A percentile compares a stretch with the other conserved stretches of the same genome.
These are phyloP conservation scores for Lactarius pseudohatsudake DNA, from an alignment of 768 basidiomycete species.

Conservation along the genomic window DNA sequence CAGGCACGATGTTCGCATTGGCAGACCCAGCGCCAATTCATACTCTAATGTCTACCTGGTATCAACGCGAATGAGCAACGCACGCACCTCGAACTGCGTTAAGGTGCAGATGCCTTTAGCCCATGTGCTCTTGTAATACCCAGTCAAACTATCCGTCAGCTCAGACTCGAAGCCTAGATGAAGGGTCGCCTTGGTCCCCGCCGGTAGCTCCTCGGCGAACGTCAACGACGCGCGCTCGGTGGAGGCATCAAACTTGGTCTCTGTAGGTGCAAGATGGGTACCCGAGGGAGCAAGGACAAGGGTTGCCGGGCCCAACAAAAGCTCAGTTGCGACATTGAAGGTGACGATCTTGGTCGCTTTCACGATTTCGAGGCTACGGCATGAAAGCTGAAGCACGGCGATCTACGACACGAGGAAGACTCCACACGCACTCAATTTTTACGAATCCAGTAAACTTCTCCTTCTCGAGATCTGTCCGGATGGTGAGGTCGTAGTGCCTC, in stretches of 20 bases:
- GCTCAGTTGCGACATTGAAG: slow-evolving; percentile 58
- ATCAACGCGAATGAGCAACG: not conserved
- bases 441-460: slow-evolving; percentile 76
- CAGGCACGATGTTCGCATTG: not conserved
- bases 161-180: slow-evolving; percentile 65
- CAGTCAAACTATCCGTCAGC: slow-evolving; percentile 72
- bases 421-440: slow-evolving; percentile 56
- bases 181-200: slow-evolving; percentile 68
- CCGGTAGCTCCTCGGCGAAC: slow-evolving; percentile 58
- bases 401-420: not conserved
- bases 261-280: slow-evolving; percentile 43
- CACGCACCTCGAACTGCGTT: slow-evolving; percentile 81
- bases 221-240: slow-evolving; percentile 64
- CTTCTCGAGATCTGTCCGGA: slow-evolving; percentile 78
- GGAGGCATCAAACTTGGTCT: slow-evolving; percentile 53
- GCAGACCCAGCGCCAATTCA: not conserved
- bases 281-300: slow-evolving; percentile 54
- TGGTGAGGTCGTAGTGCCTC: slow-evolving; percentile 72
- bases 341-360: slow-evolving; percentile 59
- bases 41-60: not conserved
- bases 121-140: slow-evolving; percentile 77
- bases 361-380: slow-evolving; percentile 58
- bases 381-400: not conserved
- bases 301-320: slow-evolving; percentile 57
- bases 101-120: slow-evolving; percentile 70